These are phyloP conservation scores for Colletotrichum sp. DNA, from an alignment of 2,329 filamentous ascomycete species.

Conservation along the genomic window DNA sequence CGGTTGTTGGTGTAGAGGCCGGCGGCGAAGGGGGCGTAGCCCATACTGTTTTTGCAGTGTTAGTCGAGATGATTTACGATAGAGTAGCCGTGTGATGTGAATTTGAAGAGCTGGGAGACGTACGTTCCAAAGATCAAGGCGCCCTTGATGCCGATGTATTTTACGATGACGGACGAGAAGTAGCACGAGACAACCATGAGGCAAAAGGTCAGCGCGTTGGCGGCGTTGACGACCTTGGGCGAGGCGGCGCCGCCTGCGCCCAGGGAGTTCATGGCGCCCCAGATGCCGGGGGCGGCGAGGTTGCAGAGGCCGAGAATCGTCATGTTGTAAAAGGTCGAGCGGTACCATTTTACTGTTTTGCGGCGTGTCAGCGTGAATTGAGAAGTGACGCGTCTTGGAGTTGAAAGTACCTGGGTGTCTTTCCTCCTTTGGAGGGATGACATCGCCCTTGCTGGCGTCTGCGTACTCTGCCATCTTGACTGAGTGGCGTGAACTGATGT, in stretches of 20 bases:
- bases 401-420: conserved; percentile 29
- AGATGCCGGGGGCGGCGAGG: conserved; percentile 73
- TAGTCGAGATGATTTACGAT: rapidly evolving
- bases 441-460: not conserved
- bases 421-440: conserved; percentile 30
- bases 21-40: conserved; percentile 74
- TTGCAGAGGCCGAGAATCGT: conserved; percentile 74
- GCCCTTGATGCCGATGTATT: conserved; percentile 73
- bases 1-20: conserved; percentile 76
- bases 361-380: not conserved
- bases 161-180: conserved; percentile 67
- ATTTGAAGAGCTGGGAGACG: conserved; percentile 20
- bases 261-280: conserved; percentile 76
- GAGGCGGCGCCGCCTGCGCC: conserved; percentile 71
- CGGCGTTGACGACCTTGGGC: conserved; percentile 71
- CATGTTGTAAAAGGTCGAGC: conserved; percentile 75
- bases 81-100: rapidly evolving
- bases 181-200: conserved; percentile 76
- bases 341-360: conserved; percentile 66
- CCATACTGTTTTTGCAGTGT: conserved; percentile 44
- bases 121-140: conserved; percentile 73
- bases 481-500: not conserved
- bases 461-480: not conserved
- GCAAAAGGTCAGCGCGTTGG: conserved; percentile 74
- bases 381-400: too few relatives aligned